phyloP scores from a whole-genome alignment of 805 yeast species.

The Ogataea sp. region DNA sequence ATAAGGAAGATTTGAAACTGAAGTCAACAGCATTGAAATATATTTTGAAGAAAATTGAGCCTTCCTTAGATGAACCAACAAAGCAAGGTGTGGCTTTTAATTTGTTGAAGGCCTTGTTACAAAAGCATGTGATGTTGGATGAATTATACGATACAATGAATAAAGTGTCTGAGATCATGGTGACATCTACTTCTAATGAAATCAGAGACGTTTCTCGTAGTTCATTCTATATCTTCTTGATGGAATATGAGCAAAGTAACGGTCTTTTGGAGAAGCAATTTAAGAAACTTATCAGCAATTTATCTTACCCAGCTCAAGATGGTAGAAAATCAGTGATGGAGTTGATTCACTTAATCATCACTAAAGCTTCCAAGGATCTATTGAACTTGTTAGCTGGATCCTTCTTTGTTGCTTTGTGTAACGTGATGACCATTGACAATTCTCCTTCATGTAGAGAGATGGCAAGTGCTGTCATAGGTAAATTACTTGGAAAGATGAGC shows the following conservation, averaged over 20 bases:
- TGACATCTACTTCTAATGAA: slow-evolving; percentile 77
- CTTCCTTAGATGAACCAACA: slow-evolving; percentile 86
- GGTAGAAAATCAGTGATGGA: slow-evolving; percentile 93
- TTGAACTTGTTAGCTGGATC: slow-evolving; percentile 58
- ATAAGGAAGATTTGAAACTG: slow-evolving; percentile 54
- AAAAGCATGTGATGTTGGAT: slow-evolving; percentile 68
- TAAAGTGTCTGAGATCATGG: slow-evolving; percentile 72
- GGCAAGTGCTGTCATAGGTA: slow-evolving; percentile 56
- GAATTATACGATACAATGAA: slow-evolving; percentile 90
- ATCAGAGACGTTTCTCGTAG: slow-evolving; percentile 81
- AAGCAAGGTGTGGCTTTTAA: slow-evolving; percentile 84
- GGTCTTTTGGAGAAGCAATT: slow-evolving; percentile 79
- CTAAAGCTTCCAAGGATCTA: slow-evolving; percentile 54
- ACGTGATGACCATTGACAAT: slow-evolving; percentile 71
- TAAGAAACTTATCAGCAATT: slow-evolving; percentile 68
- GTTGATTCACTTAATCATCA: slow-evolving; percentile 60
- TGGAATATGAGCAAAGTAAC: slow-evolving; percentile 92
- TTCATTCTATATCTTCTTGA: slow-evolving; percentile 73
- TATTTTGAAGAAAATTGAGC: slow-evolving; percentile 61
- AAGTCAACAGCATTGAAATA: slow-evolving; percentile 69
- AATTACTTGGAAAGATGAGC: slow-evolving; percentile 43
- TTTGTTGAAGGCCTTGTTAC: slow-evolving; percentile 70
- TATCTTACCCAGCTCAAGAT: slow-evolving; percentile 74
- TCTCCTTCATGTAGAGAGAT: slow-evolving; percentile 74
- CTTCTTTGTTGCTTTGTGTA: slow-evolving; percentile 75